Evolutionary conservation across 495 filamentous ascomycete species (phyloP).

Genomic region (Penicillium coffeae): DNA sequence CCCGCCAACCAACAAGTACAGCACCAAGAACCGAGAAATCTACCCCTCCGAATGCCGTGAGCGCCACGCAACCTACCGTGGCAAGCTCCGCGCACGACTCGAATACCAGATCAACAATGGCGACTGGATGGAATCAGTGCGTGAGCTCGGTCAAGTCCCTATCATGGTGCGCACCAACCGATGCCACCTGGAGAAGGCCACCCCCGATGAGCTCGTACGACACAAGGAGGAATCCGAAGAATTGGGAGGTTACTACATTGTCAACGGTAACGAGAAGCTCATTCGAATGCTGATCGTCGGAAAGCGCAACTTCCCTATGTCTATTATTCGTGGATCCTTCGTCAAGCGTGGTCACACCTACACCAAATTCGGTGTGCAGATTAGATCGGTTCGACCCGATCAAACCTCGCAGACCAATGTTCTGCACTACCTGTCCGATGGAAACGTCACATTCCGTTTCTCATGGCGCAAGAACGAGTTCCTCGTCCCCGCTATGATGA

Average conservation of each 20-base stretch:
- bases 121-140: slow-evolving; percentile 69
- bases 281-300: slow-evolving; percentile 88
- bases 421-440: slow-evolving; percentile 90
- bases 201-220: slow-evolving; percentile 74
- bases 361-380: slow-evolving; percentile 83
- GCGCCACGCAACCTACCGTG: slow-evolving; percentile 86
- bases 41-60: slow-evolving; percentile 92
- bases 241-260: slow-evolving; percentile 82
- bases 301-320: slow-evolving; percentile 89
- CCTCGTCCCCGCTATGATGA: slow-evolving; percentile 90
- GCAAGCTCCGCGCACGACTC: slow-evolving; percentile 73
- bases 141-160: slow-evolving; percentile 84
- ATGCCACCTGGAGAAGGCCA: slow-evolving; percentile 82
- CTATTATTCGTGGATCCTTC: slow-evolving; percentile 87
- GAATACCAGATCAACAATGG: slow-evolving; percentile 84
- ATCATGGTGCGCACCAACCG: slow-evolving; percentile 92
- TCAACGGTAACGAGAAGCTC: slow-evolving; percentile 75
- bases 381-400: slow-evolving; percentile 87
- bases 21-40: slow-evolving; percentile 71
- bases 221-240: slow-evolving; percentile 93
- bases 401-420: slow-evolving; percentile 98
- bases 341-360: slow-evolving; percentile 77
- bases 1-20: slow-evolving; percentile 75
- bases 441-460: slow-evolving; percentile 94
- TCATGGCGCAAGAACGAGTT: slow-evolving; percentile 98